These are phyloP conservation scores for Pistacia atlantica DNA, from an alignment of 345 rosid genomes.

Conservation along the genomic window DNA sequence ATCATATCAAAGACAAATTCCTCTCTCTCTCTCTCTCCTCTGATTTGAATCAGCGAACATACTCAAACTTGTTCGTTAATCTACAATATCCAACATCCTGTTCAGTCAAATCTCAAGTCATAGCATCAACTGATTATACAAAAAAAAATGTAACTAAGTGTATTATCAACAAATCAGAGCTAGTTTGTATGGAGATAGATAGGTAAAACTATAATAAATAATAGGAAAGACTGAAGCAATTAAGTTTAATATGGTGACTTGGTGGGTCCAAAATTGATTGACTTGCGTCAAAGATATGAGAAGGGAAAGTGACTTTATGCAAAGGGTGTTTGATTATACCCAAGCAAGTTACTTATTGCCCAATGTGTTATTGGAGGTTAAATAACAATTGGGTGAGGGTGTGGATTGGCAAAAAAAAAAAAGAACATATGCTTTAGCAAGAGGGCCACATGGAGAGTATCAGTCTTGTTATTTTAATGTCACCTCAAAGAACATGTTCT, in stretches of 20 bases:
- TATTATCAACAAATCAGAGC: neutral
- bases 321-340: conserved; percentile 11
- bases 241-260: neutral
- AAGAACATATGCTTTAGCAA: conserved; percentile 13
- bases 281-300: conserved; percentile 16
- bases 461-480: conserved; percentile 3
- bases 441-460: conserved; percentile 27
- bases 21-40: no score
- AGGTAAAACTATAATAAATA: no score
- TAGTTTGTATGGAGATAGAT: no score
- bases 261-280: conserved; percentile 9
- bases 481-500: conserved; percentile 18
- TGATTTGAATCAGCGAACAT: no score
- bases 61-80: no score
- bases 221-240: neutral
- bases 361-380: neutral
- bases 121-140: neutral
- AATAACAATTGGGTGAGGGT: conserved; percentile 11
- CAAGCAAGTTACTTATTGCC: neutral
- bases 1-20: no score
- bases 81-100: neutral
- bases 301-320: conserved; percentile 23
- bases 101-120: neutral
- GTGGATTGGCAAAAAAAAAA: neutral
- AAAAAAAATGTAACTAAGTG: neutral